These are phyloP conservation scores for Lipomyces yamadae DNA, from an alignment of 805 yeast genomes.

Conservation along the genomic window DNA sequence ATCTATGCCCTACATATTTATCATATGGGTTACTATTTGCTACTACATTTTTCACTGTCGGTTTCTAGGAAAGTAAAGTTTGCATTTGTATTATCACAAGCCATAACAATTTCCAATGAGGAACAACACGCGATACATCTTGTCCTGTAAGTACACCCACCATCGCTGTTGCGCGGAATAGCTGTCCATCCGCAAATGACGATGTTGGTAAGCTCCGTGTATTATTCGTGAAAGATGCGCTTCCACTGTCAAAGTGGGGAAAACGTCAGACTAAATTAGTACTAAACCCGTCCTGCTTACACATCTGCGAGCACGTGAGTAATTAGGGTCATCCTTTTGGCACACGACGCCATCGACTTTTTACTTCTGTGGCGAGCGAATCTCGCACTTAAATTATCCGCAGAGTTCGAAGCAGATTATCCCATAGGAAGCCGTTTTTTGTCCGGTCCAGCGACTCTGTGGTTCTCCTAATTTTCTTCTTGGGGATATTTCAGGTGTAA, in stretches of 20 bases:
- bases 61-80: no score
- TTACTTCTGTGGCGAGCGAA: background rate
- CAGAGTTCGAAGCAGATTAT: background rate
- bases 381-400: background rate
- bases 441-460: background rate
- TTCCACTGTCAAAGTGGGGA: no score
- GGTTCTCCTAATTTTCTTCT: background rate
- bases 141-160: conserved; percentile 1
- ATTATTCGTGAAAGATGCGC: no score
- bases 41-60: background rate
- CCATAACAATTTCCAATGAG: no score
- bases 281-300: no score
- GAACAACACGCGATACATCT: background rate
- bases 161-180: conserved; percentile 1
- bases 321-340: background rate
- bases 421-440: background rate
- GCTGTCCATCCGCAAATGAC: conserved; percentile 2
- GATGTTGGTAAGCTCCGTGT: background rate
- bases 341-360: background rate
- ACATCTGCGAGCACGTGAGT: background rate
- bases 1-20: background rate
- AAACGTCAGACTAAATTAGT: no score
- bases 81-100: no score
- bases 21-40: background rate
- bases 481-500: background rate